Base-by-base conservation (phyloP, 257 asterid species). In the Cynanchum wilfordii region DNA sequence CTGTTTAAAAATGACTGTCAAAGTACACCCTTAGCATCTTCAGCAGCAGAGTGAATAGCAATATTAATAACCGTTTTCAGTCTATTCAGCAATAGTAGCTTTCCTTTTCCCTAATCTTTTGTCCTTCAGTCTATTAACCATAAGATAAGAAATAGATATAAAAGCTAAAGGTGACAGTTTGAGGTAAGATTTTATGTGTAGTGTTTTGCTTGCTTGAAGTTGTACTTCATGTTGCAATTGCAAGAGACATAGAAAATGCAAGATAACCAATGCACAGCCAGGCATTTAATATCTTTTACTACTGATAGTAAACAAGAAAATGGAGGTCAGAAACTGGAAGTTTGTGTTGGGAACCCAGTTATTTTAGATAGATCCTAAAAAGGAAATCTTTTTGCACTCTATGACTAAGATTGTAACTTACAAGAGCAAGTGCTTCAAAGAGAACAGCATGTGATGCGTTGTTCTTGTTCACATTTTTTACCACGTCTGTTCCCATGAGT, bases 371-470 rank as follows among this genome's bases (percentile, higher is more conserved):
- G 2, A n/a, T 30, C 4, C n/a, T 29, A 30, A 49, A 20, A 10
- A 70, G 36, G 49, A 17, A 75, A 15, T 49, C 74, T 38, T 58
- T 57, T 75, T 81, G 82, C 74, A 76, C 66, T 27, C 38, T 1
- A 38, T 22, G 17, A 19, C 47, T 69, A n/a, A 69, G 57, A 72
- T 22, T 52, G 11, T 10, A 49, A 78, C 90, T 86, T 87, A 95
- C 99, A 75, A 95, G 97, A 68, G 98, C 94, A 87, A 95, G 99
- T 70, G 99, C 98, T 86, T 95, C 99, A 71, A 95, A 95, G 72
- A 95, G 97, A 79, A 95, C 99, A 79, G 99, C 99, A 84, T 95
- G 99, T 38, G 99, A 95, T 66, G 99, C 99, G 84, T 95, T 95
- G 79, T 95, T 95, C 89, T 95, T 95, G 90, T 95, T 95, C 82